Base-by-base conservation (phyloP, 139 green algal species). In the Mesotaenium endlicherianum region DNA sequence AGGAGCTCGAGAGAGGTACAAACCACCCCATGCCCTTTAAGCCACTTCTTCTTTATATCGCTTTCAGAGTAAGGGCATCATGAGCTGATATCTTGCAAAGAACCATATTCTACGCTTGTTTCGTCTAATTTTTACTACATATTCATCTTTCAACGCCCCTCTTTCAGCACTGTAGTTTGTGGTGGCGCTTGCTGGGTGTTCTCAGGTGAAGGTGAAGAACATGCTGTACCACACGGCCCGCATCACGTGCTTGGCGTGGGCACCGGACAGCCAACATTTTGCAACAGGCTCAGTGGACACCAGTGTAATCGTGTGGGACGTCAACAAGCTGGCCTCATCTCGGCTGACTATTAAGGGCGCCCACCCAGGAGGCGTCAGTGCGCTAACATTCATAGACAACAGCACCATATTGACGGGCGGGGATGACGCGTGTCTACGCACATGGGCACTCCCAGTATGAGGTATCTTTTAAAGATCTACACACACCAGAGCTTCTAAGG, bases 201-300 rank as follows among this genome's bases (percentile, higher is more conserved):
- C n/a, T n/a, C 75, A 86, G 75, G 83, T 84, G 78, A 88, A 88
- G 68, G 41, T 87, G 64, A 69, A 42, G 34, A 70, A 80, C 57
- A 86, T 88, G 83, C 34, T 88, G 64, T 86, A 88, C 68, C 83
- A 88, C 68, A 86, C 77, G 3, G 83, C 83, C 41, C 80, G 85
- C 40, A 77, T 90, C 55, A 88, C 31, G 77, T 36, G 34, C 53
- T 34, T 90, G 14, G 68, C 79, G n/a, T 90, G 85, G 85, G 80
- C 86, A 0, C 86, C 87, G 0, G 68, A 80, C 75, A 70, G 64
- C 16, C 1, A 50, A 0, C 26, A 1, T 2, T 6, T 90, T 6
- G 86, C 86, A 16, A 91, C 86, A 8, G 86, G 78, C 0, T 89
- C 86, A 1, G 41, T 90, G 11, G 86, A 90, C 86, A 83, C 47